Evolutionary conservation across 75 land plant species (phyloP).

Genomic region (Adiantum capillusveneris): DNA sequence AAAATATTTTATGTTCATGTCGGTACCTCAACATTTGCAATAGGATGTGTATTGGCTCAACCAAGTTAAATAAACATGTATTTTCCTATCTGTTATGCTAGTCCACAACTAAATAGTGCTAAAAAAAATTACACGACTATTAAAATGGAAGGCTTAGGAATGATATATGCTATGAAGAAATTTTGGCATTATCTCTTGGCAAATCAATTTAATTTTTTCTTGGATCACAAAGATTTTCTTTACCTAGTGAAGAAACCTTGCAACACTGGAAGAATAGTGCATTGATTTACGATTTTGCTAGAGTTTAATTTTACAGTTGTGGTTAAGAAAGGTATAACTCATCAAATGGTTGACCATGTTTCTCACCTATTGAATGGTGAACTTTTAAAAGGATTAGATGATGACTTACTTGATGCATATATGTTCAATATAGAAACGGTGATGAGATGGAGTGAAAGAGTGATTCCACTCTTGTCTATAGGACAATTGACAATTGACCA

Average conservation of each 20-base stretch:
- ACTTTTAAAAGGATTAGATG: background rate
- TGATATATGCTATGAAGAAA: background rate
- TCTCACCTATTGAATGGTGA: background rate
- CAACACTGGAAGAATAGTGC: background rate
- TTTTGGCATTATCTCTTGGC: background rate
- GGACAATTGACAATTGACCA: no score
- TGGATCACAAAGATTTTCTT: background rate
- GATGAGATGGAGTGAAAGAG: background rate
- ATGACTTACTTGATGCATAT: background rate
- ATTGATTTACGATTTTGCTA: background rate
- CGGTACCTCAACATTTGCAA: no score
- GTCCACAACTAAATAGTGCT: background rate
- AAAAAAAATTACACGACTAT: background rate
- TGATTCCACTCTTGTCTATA: background rate
- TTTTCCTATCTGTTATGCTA: background rate
- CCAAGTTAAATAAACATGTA: no score
- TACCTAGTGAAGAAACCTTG: conserved; percentile 2
- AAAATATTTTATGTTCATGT: background rate
- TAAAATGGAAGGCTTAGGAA: background rate
- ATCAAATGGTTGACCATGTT: background rate
- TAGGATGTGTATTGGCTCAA: no score
- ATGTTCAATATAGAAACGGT: background rate
- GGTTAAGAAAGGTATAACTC: background rate
- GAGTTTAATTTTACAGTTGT: background rate
- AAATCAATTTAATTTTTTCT: background rate